Evolutionary conservation across 345 rosid species (phyloP).

Genomic region (Boechera stricta): DNA sequence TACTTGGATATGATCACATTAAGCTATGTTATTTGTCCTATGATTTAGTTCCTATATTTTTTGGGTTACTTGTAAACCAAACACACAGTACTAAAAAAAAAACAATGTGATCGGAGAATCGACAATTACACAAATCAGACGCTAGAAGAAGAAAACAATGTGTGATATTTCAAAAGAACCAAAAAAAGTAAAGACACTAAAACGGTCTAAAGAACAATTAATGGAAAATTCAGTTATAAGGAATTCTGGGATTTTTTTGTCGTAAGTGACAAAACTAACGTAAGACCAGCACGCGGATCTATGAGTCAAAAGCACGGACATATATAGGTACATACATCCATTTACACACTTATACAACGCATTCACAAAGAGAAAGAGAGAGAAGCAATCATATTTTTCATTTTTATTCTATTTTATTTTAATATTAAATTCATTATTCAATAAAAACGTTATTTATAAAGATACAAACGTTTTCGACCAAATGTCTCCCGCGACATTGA

Average conservation of each 20-base stretch:
- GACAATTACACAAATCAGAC: neutral
- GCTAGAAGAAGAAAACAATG: neutral
- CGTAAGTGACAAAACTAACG: constrained; percentile 29
- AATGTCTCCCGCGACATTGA: neutral
- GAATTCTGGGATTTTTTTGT: constrained; percentile 31
- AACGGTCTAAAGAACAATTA: constrained; percentile 10
- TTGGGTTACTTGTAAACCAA: no score
- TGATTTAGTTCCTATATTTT: no score
- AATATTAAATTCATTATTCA: neutral
- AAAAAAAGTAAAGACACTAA: neutral
- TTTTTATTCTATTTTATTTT: neutral
- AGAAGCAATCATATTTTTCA: neutral
- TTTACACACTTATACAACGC: constrained; percentile 10
- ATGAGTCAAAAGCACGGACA: constrained; percentile 29
- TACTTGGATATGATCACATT: no score
- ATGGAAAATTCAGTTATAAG: constrained; percentile 14
- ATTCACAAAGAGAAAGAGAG: neutral
- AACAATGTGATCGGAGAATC: no score
- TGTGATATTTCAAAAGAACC: neutral
- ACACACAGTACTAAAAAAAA: no score
- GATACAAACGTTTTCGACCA: neutral
- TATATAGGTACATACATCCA: constrained; percentile 29
- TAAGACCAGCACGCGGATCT: constrained; percentile 8
- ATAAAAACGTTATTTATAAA: neutral
- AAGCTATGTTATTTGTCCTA: no score